Evolutionary conservation across 305 asterid genomes (phyloP), one percentile per base, ranked within the genome.

Genomic region (Solanum hybrid): DNA sequence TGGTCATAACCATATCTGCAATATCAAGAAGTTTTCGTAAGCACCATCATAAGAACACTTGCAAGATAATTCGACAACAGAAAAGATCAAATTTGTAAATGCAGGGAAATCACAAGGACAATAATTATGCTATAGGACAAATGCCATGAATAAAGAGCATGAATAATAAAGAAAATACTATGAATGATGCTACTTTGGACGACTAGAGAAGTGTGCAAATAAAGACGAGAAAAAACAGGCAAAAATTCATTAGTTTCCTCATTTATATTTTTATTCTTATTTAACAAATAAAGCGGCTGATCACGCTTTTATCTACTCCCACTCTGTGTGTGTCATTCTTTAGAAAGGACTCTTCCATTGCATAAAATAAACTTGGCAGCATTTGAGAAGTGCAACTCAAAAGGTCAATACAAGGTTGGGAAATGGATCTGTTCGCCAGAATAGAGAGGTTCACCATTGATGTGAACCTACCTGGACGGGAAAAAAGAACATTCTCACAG

Each of bases 1-100:
- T 91, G 82, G 89, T 95, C 99, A 90, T 96, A 90, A 87, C 95
- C 97, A 93, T 95, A 94, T 96, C 99, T 97, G 93, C 89, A 86
- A 42, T 81, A 92, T 60, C 89, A 88, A 88, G 37, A 77, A 10
- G 66, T 56, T 77, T 31, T 10, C 27, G 4, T 10, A 22, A 51
- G 42, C 12, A 84, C 26, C 75, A 51, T 51, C 75, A 84, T 51
- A 31, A 84, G 73, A 84, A 84, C 40, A 84, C 42, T 31, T 29
- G 31, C 75, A 84, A 51, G 46, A 51, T 10, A 84, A 20, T 31
- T 80, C 8, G 10, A 80, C 87, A 82, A 46, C 72, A 82, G 17
- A 29, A 82, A 46, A 46, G 9, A 82, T 27, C 72, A 82, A 29
- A 82, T 16, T 17, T 82, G 11, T 27, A 82, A 72, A 82, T 82